These are phyloP conservation scores for Elsinoe batatas DNA, from an alignment of 2,329 filamentous ascomycete species.

Conservation along the genomic window DNA sequence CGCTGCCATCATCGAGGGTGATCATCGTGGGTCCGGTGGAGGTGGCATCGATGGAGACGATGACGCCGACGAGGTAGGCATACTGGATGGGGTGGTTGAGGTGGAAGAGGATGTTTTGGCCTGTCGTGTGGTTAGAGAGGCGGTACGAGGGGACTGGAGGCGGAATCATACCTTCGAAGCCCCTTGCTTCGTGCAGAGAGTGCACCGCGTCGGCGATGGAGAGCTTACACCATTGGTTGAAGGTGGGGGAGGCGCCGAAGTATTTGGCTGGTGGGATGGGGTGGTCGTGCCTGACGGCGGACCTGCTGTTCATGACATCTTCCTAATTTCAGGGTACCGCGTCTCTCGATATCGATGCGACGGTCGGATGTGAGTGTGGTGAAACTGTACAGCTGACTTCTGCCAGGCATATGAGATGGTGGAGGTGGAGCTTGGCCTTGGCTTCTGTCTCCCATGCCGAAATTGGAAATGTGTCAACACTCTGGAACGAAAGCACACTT, in stretches of 20 bases:
- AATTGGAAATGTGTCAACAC: too few species aligned
- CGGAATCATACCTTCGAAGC: constrained; percentile 40
- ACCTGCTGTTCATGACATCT: constrained; percentile 29
- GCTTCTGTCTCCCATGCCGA: too few species aligned
- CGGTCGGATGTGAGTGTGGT: not conserved
- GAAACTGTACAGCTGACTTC: not conserved
- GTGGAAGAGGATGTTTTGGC: constrained; percentile 46
- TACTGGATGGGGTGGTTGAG: constrained; percentile 45
- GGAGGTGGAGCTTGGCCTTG: too few species aligned
- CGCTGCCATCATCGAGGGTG: constrained; percentile 53
- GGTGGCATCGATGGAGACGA: constrained; percentile 36
- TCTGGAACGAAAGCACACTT: too few species aligned
- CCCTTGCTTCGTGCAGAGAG: constrained; percentile 36
- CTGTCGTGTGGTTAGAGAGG: constrained; percentile 25
- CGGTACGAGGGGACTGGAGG: not conserved
- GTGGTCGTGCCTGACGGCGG: constrained; percentile 13
- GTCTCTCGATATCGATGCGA: not conserved
- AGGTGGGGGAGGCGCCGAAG: constrained; percentile 51
- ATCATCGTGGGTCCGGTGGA: constrained; percentile 37
- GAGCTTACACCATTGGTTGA: constrained; percentile 54
- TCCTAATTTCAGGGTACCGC: not conserved
- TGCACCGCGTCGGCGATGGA: constrained; percentile 45
- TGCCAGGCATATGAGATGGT: too few species aligned
- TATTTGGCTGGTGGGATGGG: constrained; percentile 49
- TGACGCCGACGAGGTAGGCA: constrained; percentile 35